phyloP scores from a whole-genome alignment of 192 early-diverging fungal species.

The Phlyctochytrium bullatum region DNA sequence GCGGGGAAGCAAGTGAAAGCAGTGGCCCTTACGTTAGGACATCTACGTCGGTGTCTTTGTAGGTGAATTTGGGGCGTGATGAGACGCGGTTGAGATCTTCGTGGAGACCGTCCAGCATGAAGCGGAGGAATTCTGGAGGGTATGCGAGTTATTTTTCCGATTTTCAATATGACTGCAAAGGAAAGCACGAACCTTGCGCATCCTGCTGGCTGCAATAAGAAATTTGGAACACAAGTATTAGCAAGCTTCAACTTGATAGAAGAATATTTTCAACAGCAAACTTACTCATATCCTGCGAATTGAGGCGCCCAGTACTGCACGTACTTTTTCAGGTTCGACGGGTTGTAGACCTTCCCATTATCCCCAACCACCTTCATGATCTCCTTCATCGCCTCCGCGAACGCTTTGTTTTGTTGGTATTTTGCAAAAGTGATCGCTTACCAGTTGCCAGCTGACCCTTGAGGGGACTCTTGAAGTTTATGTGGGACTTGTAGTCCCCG shows the following conservation, averaged over 20 bases:
- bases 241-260: too few relatives aligned
- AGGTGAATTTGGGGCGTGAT: constrained; percentile 32
- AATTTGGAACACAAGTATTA: too few relatives aligned
- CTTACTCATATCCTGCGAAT: constrained; percentile 71
- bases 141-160: too few relatives aligned
- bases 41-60: constrained; percentile 44
- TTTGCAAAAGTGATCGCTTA: constrained; percentile 9
- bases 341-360: constrained; percentile 56
- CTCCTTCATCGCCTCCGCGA: constrained; percentile 27
- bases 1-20: not conserved
- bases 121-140: constrained; percentile 46
- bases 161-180: too few relatives aligned
- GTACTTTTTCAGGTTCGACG: constrained; percentile 69
- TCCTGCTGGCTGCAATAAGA: constrained; percentile 39
- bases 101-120: constrained; percentile 50
- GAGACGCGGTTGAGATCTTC: constrained; percentile 47
- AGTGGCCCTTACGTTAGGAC: constrained; percentile 31
- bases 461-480: constrained; percentile 32
- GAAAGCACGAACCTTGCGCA: constrained; percentile 42
- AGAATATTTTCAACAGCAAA: not conserved
- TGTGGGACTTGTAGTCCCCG: constrained; percentile 27
- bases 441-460: constrained; percentile 41
- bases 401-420: constrained; percentile 18
- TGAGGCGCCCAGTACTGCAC: constrained; percentile 74
- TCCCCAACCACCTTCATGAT: not conserved